Conservation (phyloP, 164 flowering plant species). For the Annona squamosa region DNA sequence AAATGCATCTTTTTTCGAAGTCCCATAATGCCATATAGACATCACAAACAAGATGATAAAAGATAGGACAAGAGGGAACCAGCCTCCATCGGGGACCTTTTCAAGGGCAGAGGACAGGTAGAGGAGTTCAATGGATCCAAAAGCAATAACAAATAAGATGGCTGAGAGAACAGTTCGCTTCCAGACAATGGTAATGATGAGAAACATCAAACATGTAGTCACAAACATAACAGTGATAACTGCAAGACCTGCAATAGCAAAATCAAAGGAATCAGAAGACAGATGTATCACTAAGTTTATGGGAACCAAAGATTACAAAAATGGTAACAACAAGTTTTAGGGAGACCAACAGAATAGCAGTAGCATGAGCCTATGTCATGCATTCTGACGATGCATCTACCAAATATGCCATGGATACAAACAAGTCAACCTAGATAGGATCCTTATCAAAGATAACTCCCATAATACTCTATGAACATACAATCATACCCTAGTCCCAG, state of each 20-base stretch:
- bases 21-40: constrained; percentile 58
- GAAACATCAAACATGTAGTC: constrained; percentile 61
- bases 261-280: neutral
- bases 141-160: constrained; percentile 31
- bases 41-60: constrained; percentile 31
- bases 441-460: neutral
- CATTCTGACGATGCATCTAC: neutral
- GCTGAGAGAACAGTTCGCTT: constrained; percentile 28
- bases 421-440: neutral
- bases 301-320: neutral
- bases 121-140: constrained; percentile 51
- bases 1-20: constrained; percentile 28
- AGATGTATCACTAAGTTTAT: neutral
- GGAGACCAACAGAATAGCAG: neutral
- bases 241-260: constrained; percentile 41
- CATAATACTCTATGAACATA: neutral
- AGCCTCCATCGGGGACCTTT: constrained; percentile 50
- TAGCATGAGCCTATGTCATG: neutral
- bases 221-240: constrained; percentile 52
- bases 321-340: no score
- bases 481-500: neutral
- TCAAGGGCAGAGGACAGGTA: constrained; percentile 44
- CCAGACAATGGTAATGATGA: constrained; percentile 48
- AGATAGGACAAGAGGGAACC: constrained; percentile 43
- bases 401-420: neutral